A percentile compares a stretch with the other conserved stretches of the same genome.
phyloP scores from a whole-genome alignment of 352 stramenopile genomes.

The Pythium volutum region DNA sequence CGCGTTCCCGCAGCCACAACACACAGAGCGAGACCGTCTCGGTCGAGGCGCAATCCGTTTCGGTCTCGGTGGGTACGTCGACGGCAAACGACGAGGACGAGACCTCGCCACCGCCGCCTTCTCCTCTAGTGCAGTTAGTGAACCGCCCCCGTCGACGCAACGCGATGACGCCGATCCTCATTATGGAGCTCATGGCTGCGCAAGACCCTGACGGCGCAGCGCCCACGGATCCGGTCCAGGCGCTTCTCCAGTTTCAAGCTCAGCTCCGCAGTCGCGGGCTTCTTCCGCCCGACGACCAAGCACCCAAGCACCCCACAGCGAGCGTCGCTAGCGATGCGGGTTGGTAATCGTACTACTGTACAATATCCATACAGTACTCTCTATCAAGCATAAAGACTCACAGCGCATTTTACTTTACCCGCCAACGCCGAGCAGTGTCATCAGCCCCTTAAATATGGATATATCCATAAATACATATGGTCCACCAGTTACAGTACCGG shows the following conservation, averaged over 20 bases:
- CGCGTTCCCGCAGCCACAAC: background rate
- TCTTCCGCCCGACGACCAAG: conserved; percentile 10
- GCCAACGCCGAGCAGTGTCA: too few species aligned
- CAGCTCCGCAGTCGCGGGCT: conserved; percentile 25
- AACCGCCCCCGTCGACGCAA: conserved; percentile 41
- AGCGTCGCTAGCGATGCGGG: background rate
- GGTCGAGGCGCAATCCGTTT: background rate
- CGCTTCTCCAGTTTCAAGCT: conserved; percentile 34
- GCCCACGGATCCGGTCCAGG: conserved; percentile 30
- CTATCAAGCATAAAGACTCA: background rate
- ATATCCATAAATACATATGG: conserved; percentile 3
- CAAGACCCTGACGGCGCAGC: conserved; percentile 40
- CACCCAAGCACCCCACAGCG: background rate
- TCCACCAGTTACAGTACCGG: too few species aligned
- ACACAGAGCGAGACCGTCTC: background rate
- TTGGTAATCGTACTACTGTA: background rate
- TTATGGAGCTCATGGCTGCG: conserved; percentile 40
- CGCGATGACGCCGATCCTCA: conserved; percentile 49
- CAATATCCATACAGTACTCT: background rate
- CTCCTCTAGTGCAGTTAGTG: conserved; percentile 10
- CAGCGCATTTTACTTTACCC: too few species aligned
- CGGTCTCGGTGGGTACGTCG: conserved; percentile 21
- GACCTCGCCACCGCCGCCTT: conserved; percentile 3
- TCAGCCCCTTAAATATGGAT: background rate
- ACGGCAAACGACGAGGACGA: conserved; percentile 12